phyloP scores from a whole-genome alignment of 306 rosid species.

The Styphnolobium japonicum region DNA sequence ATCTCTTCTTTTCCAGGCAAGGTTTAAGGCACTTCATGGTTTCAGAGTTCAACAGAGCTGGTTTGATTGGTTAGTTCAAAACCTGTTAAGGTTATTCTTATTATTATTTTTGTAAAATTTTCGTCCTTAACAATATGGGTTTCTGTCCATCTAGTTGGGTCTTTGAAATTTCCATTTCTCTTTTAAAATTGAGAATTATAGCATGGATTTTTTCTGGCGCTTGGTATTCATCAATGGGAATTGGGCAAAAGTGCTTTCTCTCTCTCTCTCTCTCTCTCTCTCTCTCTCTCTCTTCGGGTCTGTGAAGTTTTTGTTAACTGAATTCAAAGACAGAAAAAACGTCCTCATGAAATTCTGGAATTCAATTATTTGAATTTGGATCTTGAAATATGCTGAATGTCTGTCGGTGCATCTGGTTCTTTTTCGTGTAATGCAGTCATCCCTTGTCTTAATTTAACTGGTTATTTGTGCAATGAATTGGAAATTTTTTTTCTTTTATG shows the following conservation, averaged over 20 bases:
- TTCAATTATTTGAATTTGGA: conserved; percentile 16
- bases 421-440: too few relatives aligned
- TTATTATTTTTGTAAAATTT: not conserved
- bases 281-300: not conserved
- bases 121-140: not conserved
- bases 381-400: not conserved
- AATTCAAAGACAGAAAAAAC: not conserved
- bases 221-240: not conserved
- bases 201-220: not conserved
- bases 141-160: not conserved
- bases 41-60: conserved; percentile 17
- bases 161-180: not conserved
- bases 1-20: not conserved
- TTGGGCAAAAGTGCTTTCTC: not conserved
- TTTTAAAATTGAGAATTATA: not conserved
- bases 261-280: not conserved
- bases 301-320: not conserved
- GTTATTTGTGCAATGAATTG: not conserved
- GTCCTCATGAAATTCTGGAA: not conserved
- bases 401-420: too few relatives aligned
- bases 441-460: not conserved
- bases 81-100: not conserved
- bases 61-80: conserved; percentile 13
- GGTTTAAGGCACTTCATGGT: conserved; percentile 7
- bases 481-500: not conserved